phyloP scores from a whole-genome alignment of 2,329 filamentous ascomycete species.

The Ambrosiella beaveri region DNA sequence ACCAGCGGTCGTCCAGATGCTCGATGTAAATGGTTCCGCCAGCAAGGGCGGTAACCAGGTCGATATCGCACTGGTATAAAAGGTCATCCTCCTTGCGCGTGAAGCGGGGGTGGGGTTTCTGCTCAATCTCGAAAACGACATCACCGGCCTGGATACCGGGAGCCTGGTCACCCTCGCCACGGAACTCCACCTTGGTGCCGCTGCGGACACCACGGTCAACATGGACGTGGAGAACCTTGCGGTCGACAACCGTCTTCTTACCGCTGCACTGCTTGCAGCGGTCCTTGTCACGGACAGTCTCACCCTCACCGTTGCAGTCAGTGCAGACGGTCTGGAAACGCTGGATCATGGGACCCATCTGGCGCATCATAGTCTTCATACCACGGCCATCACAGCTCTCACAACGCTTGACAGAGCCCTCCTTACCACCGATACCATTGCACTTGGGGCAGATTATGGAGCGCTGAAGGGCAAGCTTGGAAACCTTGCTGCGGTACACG shows the following conservation, averaged over 20 bases:
- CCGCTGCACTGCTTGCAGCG: constrained; percentile 90
- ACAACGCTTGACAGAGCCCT: constrained; percentile 91
- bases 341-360: constrained; percentile 99
- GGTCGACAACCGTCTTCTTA: constrained; percentile 95
- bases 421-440: constrained; percentile 86
- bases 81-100: constrained; percentile 92
- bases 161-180: constrained; percentile 88
- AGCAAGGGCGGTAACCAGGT: constrained; percentile 83
- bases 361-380: constrained; percentile 99
- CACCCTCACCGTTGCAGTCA: constrained; percentile 93
- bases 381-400: constrained; percentile 78
- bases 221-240: constrained; percentile 95
- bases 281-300: constrained; percentile 92
- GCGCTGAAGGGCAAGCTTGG: constrained; percentile 91
- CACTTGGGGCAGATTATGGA: constrained; percentile 94
- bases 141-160: constrained; percentile 88
- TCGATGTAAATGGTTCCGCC: constrained; percentile 85
- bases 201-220: constrained; percentile 87
- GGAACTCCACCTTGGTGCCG: constrained; percentile 93
- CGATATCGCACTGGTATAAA: constrained; percentile 87
- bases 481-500: constrained; percentile 94
- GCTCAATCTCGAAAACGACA: constrained; percentile 96
- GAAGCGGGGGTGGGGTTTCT: constrained; percentile 95
- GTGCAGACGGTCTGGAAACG: constrained; percentile 98
- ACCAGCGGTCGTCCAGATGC: constrained; percentile 93